A percentile compares a stretch with the other conserved stretches of the same genome.
Evolutionary conservation across 257 asterid species (phyloP).

Genomic region (Scutellaria barbata): DNA sequence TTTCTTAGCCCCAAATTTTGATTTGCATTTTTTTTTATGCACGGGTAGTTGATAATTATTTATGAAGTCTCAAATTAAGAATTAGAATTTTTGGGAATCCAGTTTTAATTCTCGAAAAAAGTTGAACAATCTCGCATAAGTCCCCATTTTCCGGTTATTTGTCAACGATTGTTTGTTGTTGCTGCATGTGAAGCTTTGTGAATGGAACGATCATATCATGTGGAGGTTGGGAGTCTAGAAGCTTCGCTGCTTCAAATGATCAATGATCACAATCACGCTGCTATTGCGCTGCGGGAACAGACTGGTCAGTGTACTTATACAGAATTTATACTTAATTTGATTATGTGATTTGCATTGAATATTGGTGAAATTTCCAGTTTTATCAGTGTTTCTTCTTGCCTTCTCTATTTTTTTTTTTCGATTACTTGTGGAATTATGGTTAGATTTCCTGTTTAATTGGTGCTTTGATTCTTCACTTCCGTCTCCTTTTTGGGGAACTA

Average conservation of each 20-base stretch:
- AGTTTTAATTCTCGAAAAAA: neutral
- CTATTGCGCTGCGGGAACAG: slow-evolving; percentile 59
- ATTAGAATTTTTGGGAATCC: neutral
- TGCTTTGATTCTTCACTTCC: neutral
- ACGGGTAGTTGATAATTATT: neutral
- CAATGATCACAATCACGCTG: slow-evolving; percentile 59
- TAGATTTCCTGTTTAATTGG: neutral
- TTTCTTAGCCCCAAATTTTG: neutral
- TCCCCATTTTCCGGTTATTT: neutral
- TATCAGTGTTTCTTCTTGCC: neutral
- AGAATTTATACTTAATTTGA: neutral
- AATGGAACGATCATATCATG: slow-evolving; percentile 72
- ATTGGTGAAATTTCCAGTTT: neutral
- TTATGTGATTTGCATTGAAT: neutral
- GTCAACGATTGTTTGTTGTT: neutral
- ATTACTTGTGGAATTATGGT: neutral
- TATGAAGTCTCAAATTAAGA: neutral
- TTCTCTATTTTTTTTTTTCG: neutral
- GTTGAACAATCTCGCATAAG: neutral
- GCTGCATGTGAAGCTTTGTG: slow-evolving; percentile 29
- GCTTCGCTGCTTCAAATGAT: slow-evolving; percentile 73
- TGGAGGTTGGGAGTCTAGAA: slow-evolving; percentile 66
- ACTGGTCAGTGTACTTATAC: slow-evolving; percentile 53
- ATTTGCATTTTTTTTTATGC: neutral
- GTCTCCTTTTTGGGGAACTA: neutral